phyloP scores from a whole-genome alignment of 495 filamentous ascomycete species.

The Rusavskia elegans region DNA sequence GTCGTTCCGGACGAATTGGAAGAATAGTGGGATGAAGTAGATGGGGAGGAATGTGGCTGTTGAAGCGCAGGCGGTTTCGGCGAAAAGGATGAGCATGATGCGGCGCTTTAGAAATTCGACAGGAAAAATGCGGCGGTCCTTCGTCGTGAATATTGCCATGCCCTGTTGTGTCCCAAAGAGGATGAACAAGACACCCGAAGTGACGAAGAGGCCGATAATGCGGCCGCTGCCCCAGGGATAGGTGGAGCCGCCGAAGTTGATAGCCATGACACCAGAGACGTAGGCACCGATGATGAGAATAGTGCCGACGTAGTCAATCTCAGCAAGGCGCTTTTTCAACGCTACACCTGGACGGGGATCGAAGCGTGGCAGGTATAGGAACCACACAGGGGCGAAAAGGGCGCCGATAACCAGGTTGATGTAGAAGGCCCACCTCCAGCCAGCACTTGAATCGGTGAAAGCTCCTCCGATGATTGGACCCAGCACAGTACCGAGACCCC shows the following conservation, averaged over 20 bases:
- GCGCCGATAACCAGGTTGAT: conserved; percentile 49
- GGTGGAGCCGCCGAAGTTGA: conserved; percentile 36
- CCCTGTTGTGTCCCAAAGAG: conserved; percentile 33
- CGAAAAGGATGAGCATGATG: conserved; percentile 28
- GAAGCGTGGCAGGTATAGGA: conserved; percentile 33
- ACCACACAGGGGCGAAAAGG: conserved; percentile 34
- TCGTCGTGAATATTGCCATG: conserved; percentile 33
- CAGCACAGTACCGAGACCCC: conserved; percentile 31
- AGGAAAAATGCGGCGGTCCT: conserved; percentile 34
- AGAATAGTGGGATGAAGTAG: conserved; percentile 43
- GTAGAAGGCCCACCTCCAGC: conserved; percentile 58
- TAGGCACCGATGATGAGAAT: conserved; percentile 26
- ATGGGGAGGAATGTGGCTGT: conserved; percentile 18
- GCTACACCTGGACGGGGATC: conserved; percentile 23
- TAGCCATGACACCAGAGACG: conserved; percentile 28
- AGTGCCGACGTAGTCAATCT: conserved; percentile 23
- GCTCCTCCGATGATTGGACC: conserved; percentile 50
- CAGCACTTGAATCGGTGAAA: conserved; percentile 36
- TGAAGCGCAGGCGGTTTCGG: conserved; percentile 17
- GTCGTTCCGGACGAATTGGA: conserved; percentile 40
- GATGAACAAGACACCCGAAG: conserved; percentile 34
- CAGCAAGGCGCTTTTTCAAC: conserved; percentile 2
- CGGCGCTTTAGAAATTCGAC: conserved; percentile 30
- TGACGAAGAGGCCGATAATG: conserved; percentile 38
- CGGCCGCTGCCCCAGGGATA: conserved; percentile 35